Evolutionary conservation across 192 early-diverging fungal genomes (phyloP), one percentile per base, ranked within the genome.

Genomic region (Coemansia sp.): DNA sequence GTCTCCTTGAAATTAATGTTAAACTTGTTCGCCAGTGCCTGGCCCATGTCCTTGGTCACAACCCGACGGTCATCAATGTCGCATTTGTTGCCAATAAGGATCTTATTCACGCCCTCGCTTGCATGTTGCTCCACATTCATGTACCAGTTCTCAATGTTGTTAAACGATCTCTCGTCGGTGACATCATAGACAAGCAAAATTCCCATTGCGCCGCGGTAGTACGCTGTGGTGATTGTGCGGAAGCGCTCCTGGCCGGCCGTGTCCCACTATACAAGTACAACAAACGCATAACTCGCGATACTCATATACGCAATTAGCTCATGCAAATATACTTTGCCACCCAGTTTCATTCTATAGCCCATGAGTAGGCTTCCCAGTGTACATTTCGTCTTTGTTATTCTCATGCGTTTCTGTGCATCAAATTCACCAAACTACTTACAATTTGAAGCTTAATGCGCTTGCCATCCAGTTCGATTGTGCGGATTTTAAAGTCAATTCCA

Each of bases 371-470:
- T 32, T 32, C 32, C 32, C 32, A 2, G 32, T 32, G 32, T 32
- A 32, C 1, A 32, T 32, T 32, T 32, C 32, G 32, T 32, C 32
- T 32, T 32, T 32, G 2, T 32, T 32, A 32, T 2, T 32, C 7
- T 45, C 44, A 12, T 45, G 13, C 25, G 8, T 14, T 25, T 54
- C 20, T 54, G 48, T 45, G 7, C 44, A 45, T 12, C 10, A 45
- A 14, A 5, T 3, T 12, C 13, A 5, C 13, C 32, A 48, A 48
- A 43, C 41, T 67, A 67, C 72, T 57, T 71, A 80, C 77, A 58
- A 99, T 99, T 84, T 99, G 97, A 44, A 99, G 88, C 85, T 99
- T 99, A 77, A 99, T 97, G 65, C 95, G 90, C 86, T 98, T 98
- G 64, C 96, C 97, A 75, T 98, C 97, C 44, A 99, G 87, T 73